A percentile compares a stretch with the other conserved stretches of the same genome.
These are phyloP conservation scores for Lasiodiplodia hormozganensis DNA, from an alignment of 2,329 filamentous ascomycete genomes.

Conservation along the genomic window DNA sequence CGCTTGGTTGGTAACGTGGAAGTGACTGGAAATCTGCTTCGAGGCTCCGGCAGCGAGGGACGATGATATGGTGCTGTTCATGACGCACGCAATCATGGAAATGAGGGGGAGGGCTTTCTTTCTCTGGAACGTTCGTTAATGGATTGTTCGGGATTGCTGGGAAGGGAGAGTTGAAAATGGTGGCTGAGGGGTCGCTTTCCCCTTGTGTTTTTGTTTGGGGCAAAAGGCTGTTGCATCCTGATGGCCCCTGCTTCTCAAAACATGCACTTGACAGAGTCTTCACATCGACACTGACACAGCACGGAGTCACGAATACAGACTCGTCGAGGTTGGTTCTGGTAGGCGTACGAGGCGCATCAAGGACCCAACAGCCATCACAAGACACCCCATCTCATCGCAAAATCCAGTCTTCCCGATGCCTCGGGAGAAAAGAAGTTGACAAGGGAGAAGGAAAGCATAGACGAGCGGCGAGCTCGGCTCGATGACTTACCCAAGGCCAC, in stretches of 20 bases:
- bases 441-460: not conserved
- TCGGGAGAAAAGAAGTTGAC: not conserved
- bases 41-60: slow-evolving; percentile 70
- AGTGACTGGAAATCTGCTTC: slow-evolving; percentile 64
- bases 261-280: not conserved
- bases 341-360: not conserved
- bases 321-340: not conserved
- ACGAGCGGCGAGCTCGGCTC: too few relatives aligned
- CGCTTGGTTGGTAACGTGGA: slow-evolving; percentile 57
- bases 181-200: not conserved
- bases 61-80: slow-evolving; percentile 73
- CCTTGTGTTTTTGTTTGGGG: not conserved
- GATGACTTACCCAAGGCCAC: slow-evolving; percentile 44
- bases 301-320: not conserved
- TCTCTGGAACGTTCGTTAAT: slow-evolving; percentile 43
- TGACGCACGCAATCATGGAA: slow-evolving; percentile 64
- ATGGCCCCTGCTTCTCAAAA: not conserved
- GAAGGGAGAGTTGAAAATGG: slow-evolving; percentile 1
- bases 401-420: not conserved
- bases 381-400: not conserved
- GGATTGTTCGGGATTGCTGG: not conserved
- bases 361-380: not conserved
- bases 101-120: slow-evolving; percentile 64
- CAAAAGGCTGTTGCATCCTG: not conserved
- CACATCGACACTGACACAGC: not conserved